phyloP scores from a whole-genome alignment of 2,329 filamentous ascomycete genomes.

The Emericellopsis cladophorae region DNA sequence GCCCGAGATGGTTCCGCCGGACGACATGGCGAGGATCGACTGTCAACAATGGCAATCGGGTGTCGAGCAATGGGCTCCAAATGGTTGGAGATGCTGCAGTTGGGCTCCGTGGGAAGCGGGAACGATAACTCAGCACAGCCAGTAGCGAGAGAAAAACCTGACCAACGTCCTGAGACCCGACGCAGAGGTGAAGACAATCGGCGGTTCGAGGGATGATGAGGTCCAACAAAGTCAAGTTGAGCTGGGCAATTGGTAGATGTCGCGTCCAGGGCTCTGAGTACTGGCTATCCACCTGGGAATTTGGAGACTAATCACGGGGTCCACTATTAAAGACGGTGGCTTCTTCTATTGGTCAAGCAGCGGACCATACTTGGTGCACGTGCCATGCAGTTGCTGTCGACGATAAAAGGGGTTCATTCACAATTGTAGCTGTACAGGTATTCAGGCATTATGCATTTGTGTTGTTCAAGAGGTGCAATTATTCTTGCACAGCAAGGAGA shows the following conservation, averaged over 20 bases:
- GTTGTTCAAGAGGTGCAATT: too few species aligned
- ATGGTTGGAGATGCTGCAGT: not conserved
- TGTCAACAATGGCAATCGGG: not conserved
- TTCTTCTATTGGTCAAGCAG: not conserved
- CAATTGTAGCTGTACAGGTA: too few species aligned
- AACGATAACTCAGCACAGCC: not conserved
- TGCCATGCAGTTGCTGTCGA: too few species aligned
- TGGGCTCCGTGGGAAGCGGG: not conserved
- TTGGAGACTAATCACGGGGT: too few species aligned
- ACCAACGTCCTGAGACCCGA: constrained; percentile 1
- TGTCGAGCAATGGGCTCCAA: too few species aligned
- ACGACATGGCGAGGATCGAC: constrained; percentile 2
- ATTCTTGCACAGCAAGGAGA: too few species aligned
- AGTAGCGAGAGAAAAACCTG: not conserved
- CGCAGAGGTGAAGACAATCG: not conserved
- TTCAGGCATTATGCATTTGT: too few species aligned
- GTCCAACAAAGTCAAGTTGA: not conserved
- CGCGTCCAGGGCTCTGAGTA: not conserved
- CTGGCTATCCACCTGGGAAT: too few species aligned
- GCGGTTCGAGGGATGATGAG: too few species aligned
- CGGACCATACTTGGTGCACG: too few species aligned
- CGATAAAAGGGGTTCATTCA: too few species aligned
- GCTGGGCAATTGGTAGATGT: constrained; percentile 1
- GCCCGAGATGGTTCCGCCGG: constrained; percentile 2
- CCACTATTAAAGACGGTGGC: not conserved